These are phyloP conservation scores for Alternaria burnsii DNA, from an alignment of 2,329 filamentous ascomycete genomes.

Conservation along the genomic window DNA sequence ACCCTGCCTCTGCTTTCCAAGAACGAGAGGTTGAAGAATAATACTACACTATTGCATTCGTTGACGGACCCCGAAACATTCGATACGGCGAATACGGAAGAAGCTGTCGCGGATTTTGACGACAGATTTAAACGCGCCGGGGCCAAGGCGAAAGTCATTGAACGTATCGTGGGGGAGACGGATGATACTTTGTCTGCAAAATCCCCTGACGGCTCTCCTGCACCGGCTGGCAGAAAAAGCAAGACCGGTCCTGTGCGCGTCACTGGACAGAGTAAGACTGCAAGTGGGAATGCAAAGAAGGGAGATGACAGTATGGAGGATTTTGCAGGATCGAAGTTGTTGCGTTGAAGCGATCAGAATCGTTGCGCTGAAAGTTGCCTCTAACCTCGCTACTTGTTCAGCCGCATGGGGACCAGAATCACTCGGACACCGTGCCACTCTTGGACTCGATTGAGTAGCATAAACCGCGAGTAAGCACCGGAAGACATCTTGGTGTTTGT, in stretches of 20 bases:
- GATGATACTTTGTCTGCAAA: not conserved
- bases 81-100: slow-evolving; percentile 83
- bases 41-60: slow-evolving; percentile 77
- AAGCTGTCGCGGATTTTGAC: slow-evolving; percentile 90
- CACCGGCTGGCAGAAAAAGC: not conserved
- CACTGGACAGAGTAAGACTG: slow-evolving; percentile 23
- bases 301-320: slow-evolving; percentile 47
- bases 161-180: slow-evolving; percentile 67
- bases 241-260: slow-evolving; percentile 28
- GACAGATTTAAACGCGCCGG: slow-evolving; percentile 84
- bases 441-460: not conserved
- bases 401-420: too few relatives aligned
- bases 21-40: slow-evolving; percentile 76
- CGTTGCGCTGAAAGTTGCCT: slow-evolving; percentile 27
- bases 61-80: slow-evolving; percentile 81
- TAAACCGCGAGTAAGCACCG: not conserved
- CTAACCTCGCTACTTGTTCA: not conserved
- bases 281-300: slow-evolving; percentile 20
- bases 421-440: not conserved
- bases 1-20: slow-evolving; percentile 58
- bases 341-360: slow-evolving; percentile 32
- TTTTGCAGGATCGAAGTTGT: slow-evolving; percentile 41
- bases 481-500: too few relatives aligned
- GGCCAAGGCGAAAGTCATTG: slow-evolving; percentile 85
- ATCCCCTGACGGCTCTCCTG: slow-evolving; percentile 44